Percentiles rank a stretch among this genome's conserved stretches.
Evolutionary conservation across 1,284 basidiomycete species (phyloP).

Genomic region (Spongispora temasekensis): DNA sequence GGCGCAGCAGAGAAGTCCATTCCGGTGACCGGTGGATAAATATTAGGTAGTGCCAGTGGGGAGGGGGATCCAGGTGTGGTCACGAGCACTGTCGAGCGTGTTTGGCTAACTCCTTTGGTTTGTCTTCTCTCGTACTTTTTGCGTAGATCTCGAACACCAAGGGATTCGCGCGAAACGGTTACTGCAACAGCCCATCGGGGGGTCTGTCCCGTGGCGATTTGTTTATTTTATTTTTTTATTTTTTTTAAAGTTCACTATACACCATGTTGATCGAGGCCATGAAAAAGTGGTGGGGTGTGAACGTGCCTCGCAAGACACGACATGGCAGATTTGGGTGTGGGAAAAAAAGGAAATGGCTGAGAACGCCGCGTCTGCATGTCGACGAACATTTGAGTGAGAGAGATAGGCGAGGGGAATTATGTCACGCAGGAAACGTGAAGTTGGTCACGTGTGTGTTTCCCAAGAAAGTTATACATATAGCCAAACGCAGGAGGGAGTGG

Average conservation of each 20-base stretch:
- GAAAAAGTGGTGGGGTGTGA: constrained; percentile 33
- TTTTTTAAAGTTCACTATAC: constrained; percentile 28
- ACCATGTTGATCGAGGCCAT: constrained; percentile 21
- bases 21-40: no score
- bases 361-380: constrained; percentile 29
- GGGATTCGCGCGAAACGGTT: no score
- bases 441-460: not conserved
- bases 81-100: no score
- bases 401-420: constrained; percentile 26
- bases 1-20: no score
- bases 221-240: no score
- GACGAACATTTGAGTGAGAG: constrained; percentile 23
- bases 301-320: constrained; percentile 33
- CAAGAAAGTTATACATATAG: not conserved
- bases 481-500: not conserved
- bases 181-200: no score
- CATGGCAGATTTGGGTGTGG: constrained; percentile 23
- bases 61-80: no score
- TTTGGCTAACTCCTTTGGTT: no score
- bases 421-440: constrained; percentile 17
- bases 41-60: no score
- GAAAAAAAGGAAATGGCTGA: constrained; percentile 22
- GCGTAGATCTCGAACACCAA: no score
- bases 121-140: no score
- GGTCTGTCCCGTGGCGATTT: constrained; percentile 1